Percentiles rank a stretch among this genome's conserved stretches.
These are phyloP conservation scores for Jacaranda mimosifolia DNA, from an alignment of 257 asterid genomes.

Conservation along the genomic window DNA sequence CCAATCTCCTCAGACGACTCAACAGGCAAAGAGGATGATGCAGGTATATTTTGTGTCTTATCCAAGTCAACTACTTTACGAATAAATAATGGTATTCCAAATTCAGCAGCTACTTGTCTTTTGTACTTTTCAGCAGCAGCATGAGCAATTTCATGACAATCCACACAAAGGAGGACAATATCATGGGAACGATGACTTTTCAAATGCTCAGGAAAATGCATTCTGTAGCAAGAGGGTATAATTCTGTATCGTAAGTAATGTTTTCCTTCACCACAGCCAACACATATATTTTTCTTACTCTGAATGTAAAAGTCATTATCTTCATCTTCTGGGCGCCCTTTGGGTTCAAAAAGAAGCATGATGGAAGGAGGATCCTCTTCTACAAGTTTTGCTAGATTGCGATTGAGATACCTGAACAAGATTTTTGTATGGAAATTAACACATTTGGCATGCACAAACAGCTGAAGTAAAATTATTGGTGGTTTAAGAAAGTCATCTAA, in stretches of 20 bases:
- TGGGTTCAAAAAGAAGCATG: conserved; percentile 94
- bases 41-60: conserved; percentile 46
- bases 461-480: conserved; percentile 1
- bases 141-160: conserved; percentile 96
- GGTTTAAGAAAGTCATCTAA: conserved; percentile 42
- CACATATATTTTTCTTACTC: conserved; percentile 96
- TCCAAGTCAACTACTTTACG: conserved; percentile 66
- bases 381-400: conserved; percentile 86
- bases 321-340: conserved; percentile 99
- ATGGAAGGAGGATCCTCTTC: conserved; percentile 87
- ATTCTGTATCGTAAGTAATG: conserved; percentile 94
- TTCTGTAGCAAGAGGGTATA: conserved; percentile 96
- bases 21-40: conserved; percentile 41
- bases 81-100: conserved; percentile 80
- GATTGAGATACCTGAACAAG: conserved; percentile 71
- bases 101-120: conserved; percentile 74
- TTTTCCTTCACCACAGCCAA: conserved; percentile 96
- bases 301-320: conserved; percentile 93
- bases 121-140: conserved; percentile 95
- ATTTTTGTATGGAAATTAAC: neutral
- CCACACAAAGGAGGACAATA: conserved; percentile 96
- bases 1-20: conserved; percentile 63
- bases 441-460: conserved; percentile 22
- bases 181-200: conserved; percentile 98
- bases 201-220: conserved; percentile 97